Base-by-base conservation (phyloP, 208 protist species). In the Leishmania braziliensis region DNA sequence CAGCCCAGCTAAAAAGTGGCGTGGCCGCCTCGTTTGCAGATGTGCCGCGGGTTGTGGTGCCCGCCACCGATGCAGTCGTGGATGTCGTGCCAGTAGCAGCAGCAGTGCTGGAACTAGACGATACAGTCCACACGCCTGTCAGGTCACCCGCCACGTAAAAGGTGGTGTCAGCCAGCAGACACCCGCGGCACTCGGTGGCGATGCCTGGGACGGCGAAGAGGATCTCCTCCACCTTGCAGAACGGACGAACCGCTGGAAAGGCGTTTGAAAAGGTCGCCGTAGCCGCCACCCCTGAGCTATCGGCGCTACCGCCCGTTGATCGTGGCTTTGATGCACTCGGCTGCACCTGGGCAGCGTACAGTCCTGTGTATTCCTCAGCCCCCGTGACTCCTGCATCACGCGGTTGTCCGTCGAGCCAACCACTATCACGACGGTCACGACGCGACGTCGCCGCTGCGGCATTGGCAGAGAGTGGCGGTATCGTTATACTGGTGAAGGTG, bases 161-260 rank as follows among this genome's bases (percentile, higher is more conserved):
- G 63, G 91, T 95, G 53, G 90, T 93, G 86, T 98, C 93, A 16
- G 95, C 92, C 70, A 98, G 87, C 33, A 98, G 86, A 82, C 95
- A 98, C 48, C 95, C 95, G 3, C 83, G 88, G 80, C 95, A 98
- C 75, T 92, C 86, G 6, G 95, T 98, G 4, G 93, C 83, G 56
- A 98, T 93, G 58, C 95, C 95, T 3, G 95, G 95, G 39, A 98
- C 92, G 12, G 93, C 92, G 50, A 96, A 96, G n/a, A 97, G 79
- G 82, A 98, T 95, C 78, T 96, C 92, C 86, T 98, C 95, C 26
- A 98, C 81, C 43, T 88, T 91, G 77, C 87, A 92, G 83, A 98
- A 98, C 48, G 84, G 84, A 1, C 92, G 92, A 70, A 96, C 84
- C 23, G 83, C 77, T 4, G 92, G 90, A 51, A 95, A 76, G 39